Evolutionary conservation across 495 filamentous ascomycete genomes (phyloP).

Genomic region (Stereocaulon alpinum): DNA sequence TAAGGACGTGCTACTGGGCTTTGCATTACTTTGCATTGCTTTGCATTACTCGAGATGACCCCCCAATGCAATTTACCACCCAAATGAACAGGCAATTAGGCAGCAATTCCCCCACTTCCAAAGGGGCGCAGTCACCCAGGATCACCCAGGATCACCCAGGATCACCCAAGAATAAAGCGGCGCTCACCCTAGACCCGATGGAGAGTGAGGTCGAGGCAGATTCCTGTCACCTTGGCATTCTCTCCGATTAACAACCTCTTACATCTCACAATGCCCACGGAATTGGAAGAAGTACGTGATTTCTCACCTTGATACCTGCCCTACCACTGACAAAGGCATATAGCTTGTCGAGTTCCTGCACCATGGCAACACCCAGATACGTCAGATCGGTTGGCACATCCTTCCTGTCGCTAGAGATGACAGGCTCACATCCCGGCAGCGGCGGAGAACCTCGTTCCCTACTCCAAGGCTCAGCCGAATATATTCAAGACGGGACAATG

Average conservation of each 20-base stretch:
- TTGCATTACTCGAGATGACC: too few relatives aligned
- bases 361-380: slow-evolving; percentile 77
- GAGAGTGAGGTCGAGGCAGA: too few relatives aligned
- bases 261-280: slow-evolving; percentile 56
- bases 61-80: too few relatives aligned
- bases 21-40: too few relatives aligned
- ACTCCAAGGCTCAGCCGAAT: slow-evolving; percentile 60
- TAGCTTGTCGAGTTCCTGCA: slow-evolving; percentile 89
- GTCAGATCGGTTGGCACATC: slow-evolving; percentile 50
- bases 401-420: slow-evolving; percentile 18
- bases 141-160: too few relatives aligned
- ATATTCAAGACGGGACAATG: slow-evolving; percentile 78
- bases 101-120: too few relatives aligned
- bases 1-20: too few relatives aligned
- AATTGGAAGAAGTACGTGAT: slow-evolving; percentile 63
- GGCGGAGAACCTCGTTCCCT: slow-evolving; percentile 75
- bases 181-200: too few relatives aligned
- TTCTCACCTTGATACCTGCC: not conserved
- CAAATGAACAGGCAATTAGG: too few relatives aligned
- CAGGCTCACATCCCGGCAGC: slow-evolving; percentile 35
- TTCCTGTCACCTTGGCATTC: too few relatives aligned
- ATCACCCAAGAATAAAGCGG: too few relatives aligned
- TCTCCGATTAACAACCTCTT: not conserved
- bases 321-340: slow-evolving; percentile 1
- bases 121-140: too few relatives aligned